Conservation (phyloP, 768 basidiomycete species). For the Lactarius vividus region DNA sequence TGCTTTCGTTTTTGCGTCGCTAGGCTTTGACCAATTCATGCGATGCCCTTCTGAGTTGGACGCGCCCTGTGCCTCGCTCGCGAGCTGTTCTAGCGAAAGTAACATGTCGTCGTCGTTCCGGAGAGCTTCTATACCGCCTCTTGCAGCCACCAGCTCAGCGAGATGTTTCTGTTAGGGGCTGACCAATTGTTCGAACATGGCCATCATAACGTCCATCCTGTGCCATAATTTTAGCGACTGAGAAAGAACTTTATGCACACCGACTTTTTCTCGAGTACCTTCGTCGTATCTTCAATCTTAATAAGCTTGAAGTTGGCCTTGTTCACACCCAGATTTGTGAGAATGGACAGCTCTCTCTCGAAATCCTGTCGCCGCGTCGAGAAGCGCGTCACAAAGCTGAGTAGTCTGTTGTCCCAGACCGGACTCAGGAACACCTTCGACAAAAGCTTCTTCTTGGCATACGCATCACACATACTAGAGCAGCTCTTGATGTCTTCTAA, state of each 20-base stretch:
- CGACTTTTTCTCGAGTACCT: slow-evolving; percentile 28
- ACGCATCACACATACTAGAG: slow-evolving; percentile 36
- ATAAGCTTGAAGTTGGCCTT: slow-evolving; percentile 23
- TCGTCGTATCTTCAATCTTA: slow-evolving; percentile 4
- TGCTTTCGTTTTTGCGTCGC: neutral
- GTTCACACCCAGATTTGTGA: slow-evolving; percentile 28
- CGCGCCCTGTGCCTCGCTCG: slow-evolving; percentile 1
- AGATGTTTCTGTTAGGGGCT: slow-evolving; percentile 24
- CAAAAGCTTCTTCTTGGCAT: slow-evolving; percentile 34
- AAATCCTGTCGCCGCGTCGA: slow-evolving; percentile 30
- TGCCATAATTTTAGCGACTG: neutral
- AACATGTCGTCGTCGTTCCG: slow-evolving; percentile 27
- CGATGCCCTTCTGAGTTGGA: neutral
- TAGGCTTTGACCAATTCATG: neutral
- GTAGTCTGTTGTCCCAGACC: slow-evolving; percentile 33
- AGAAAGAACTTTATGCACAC: neutral
- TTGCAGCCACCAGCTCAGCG: slow-evolving; percentile 20
- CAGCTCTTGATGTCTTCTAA: slow-evolving; percentile 36
- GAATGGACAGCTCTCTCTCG: slow-evolving; percentile 33
- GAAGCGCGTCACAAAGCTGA: slow-evolving; percentile 31
- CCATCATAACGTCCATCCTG: slow-evolving; percentile 26
- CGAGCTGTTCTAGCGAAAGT: slow-evolving; percentile 27
- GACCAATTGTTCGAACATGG: slow-evolving; percentile 23
- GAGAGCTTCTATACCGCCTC: slow-evolving; percentile 29
- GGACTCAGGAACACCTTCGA: slow-evolving; percentile 33